phyloP scores from a whole-genome alignment of 441 rosid genomes.

The Bruguiera hainesii region DNA sequence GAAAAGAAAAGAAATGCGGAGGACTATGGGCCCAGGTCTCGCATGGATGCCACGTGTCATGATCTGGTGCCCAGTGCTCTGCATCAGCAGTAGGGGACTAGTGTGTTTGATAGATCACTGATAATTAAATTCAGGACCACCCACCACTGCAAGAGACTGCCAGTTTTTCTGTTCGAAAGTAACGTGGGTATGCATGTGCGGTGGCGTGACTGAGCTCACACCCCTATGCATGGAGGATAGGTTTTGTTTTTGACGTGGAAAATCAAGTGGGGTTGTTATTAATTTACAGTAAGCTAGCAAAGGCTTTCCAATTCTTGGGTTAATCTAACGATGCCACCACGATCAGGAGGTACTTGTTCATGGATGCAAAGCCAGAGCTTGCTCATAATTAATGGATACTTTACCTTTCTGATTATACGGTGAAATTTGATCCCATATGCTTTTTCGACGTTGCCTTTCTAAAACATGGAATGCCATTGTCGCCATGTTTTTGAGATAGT shows the following conservation, averaged over 20 bases:
- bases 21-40: background rate
- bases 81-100: background rate
- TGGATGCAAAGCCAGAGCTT: no score
- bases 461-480: no score
- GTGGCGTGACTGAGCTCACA: background rate
- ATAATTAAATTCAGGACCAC: background rate
- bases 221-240: conserved; percentile 3
- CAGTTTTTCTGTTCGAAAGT: background rate
- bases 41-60: background rate
- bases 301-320: no score
- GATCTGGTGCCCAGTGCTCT: background rate
- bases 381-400: no score
- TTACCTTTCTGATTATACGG: no score
- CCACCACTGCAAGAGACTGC: background rate
- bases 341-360: no score
- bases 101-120: background rate
- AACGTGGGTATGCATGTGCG: background rate
- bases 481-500: no score
- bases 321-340: no score
- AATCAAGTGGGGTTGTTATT: background rate
- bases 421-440: no score
- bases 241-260: background rate
- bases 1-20: background rate
- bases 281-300: background rate
- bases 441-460: no score